Base-by-base conservation (phyloP, 345 rosid genomes). In the Salix caprea region DNA sequence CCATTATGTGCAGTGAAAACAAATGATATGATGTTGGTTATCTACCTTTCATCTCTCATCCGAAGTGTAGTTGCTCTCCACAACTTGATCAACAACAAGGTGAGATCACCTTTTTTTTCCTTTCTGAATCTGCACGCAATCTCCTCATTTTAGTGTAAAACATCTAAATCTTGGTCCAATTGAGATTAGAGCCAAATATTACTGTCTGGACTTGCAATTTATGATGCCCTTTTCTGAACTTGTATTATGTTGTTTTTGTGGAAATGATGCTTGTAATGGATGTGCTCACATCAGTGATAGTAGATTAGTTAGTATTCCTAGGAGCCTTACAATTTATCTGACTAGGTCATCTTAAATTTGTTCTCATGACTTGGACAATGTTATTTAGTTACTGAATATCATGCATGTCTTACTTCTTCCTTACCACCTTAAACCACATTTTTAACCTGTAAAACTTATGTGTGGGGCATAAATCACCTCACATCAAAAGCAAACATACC, bases 61-160 rank as follows among this genome's bases (percentile, higher is more conserved):
- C 85, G 96, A 70, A 91, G 96, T 75, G 94, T 91, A 44, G 90
- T 95, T 54, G 99, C 99, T 0, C 93, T 95, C 52, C 98, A 95
- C 83, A 93, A 91, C 87, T 87, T 91, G 94, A 95, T 95, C 85
- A 93, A 89, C 83, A 90, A 95, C 86, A 95, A 95, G 96, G 99
- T 93, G 46, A 70, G 78, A 67, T 28, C 1, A 14, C 44, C 52
- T 37, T 62, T 21, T 12, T n/a, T 28, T 16, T 2, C 46, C 56
- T 37, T 44, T 15, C 16, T 40, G n/a, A 18, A 19, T 76, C n/a
- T 58, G 16, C 6, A 54, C 15, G 13, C 16, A 32, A 13, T 4
- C 13, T 36, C 18, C n/a, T 67, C 56, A 23, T 32, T 21, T 28
- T 24, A 76, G 48, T 69, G 23, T 34, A 52, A 34, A 67, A 60